Conservation (phyloP, 1,139 yeast species). For the Waltiozyma sp. region DNA sequence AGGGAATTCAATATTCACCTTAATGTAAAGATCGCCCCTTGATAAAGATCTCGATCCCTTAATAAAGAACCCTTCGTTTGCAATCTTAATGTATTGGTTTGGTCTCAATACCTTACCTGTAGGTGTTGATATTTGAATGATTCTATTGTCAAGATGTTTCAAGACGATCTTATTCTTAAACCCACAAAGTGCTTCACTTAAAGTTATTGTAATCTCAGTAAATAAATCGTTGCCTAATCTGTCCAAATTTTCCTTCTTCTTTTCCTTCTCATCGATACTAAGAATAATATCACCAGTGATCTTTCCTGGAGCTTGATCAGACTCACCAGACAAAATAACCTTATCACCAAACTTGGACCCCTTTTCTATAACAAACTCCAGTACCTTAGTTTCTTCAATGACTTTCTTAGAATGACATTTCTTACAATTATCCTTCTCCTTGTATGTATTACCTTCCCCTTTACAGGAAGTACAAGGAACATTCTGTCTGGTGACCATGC, state of each 20-base stretch:
- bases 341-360: conserved; percentile 59
- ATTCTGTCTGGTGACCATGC: conserved; percentile 55
- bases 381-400: conserved; percentile 55
- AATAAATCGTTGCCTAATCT: conserved; percentile 58
- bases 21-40: conserved; percentile 68
- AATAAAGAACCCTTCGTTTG: conserved; percentile 82
- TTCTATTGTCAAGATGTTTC: conserved; percentile 77
- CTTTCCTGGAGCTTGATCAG: conserved; percentile 72
- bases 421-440: conserved; percentile 66
- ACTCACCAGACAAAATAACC: conserved; percentile 53
- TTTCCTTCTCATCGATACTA: conserved; percentile 34
- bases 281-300: conserved; percentile 72
- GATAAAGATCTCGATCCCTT: conserved; percentile 21
- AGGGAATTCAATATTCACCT: conserved; percentile 71
- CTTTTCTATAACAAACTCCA: conserved; percentile 67
- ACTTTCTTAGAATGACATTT: conserved; percentile 59
- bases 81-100: conserved; percentile 53
- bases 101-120: conserved; percentile 76
- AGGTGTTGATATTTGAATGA: conserved; percentile 51
- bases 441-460: conserved; percentile 57
- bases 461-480: conserved; percentile 60
- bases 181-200: conserved; percentile 79
- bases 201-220: conserved; percentile 47
- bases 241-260: conserved; percentile 29
- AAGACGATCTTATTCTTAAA: conserved; percentile 50